Evolutionary conservation across 2,329 filamentous ascomycete species (phyloP).

Genomic region (Amphichorda felina): DNA sequence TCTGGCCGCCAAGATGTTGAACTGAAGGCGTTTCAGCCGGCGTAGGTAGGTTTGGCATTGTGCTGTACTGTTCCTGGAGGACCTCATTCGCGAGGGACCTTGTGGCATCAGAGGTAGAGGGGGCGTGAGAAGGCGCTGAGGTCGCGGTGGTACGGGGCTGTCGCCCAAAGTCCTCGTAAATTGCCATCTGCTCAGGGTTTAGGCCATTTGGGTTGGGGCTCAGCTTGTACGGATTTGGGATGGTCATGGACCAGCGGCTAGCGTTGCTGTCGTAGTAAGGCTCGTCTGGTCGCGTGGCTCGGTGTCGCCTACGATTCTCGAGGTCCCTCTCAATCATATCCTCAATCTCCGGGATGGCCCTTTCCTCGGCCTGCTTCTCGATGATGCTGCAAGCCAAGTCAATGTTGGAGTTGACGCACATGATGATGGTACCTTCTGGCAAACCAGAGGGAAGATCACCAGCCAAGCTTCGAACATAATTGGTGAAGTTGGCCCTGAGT

Average conservation of each 20-base stretch:
- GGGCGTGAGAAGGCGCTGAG: constrained; percentile 40
- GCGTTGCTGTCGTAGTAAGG: constrained; percentile 73
- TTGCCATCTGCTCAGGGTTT: constrained; percentile 84
- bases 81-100: constrained; percentile 52
- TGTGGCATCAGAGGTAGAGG: constrained; percentile 48
- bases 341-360: constrained; percentile 88
- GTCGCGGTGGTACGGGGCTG: constrained; percentile 57
- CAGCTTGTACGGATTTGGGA: constrained; percentile 87
- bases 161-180: constrained; percentile 92
- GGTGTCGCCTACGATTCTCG: constrained; percentile 65
- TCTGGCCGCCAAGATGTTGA: constrained; percentile 37
- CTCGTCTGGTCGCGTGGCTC: constrained; percentile 64
- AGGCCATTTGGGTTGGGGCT: constrained; percentile 57
- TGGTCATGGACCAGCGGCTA: constrained; percentile 85
- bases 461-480: constrained; percentile 73
- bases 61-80: constrained; percentile 47
- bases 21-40: constrained; percentile 47
- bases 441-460: constrained; percentile 65
- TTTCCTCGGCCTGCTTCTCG: constrained; percentile 89
- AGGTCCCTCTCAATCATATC: constrained; percentile 78
- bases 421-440: constrained; percentile 88
- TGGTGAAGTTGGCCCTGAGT: constrained; percentile 89
- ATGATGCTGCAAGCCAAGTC: constrained; percentile 89
- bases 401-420: constrained; percentile 98
- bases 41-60: constrained; percentile 45